Conservation (phyloP, 2,329 filamentous ascomycete species). For the Clarireedia monteithiana region DNA sequence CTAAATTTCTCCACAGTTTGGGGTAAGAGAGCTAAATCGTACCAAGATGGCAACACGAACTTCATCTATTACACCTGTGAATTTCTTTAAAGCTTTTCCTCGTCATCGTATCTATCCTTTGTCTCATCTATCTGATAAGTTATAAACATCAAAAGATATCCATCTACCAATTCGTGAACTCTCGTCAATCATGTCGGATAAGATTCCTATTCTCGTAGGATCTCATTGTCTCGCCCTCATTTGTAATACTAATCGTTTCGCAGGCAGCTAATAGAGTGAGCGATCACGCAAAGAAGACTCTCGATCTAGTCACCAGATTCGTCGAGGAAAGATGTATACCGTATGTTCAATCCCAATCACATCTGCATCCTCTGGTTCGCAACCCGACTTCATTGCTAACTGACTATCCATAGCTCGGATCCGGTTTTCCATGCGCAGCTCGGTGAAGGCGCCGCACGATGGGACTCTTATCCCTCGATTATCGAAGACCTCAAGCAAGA, state of each 20-base stretch:
- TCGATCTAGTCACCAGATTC: slow-evolving; percentile 89
- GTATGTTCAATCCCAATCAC: slow-evolving; percentile 35
- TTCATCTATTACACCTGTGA: not conserved
- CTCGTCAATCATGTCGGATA: slow-evolving; percentile 34
- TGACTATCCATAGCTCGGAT: slow-evolving; percentile 53
- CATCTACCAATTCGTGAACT: not conserved
- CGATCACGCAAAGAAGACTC: slow-evolving; percentile 72
- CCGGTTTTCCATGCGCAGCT: slow-evolving; percentile 72
- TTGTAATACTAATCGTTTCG: slow-evolving; percentile 13
- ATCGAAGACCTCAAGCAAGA: slow-evolving; percentile 85
- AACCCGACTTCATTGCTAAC: not conserved
- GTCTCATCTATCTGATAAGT: too few relatives aligned
- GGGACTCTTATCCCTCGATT: slow-evolving; percentile 69
- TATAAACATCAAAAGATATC: not conserved
- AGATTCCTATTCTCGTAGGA: slow-evolving; percentile 40
- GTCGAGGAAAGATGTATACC: slow-evolving; percentile 93
- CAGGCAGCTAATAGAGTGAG: slow-evolving; percentile 50
- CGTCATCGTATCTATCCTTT: too few relatives aligned
- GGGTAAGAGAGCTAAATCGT: slow-evolving; percentile 3
- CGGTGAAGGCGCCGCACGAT: slow-evolving; percentile 65
- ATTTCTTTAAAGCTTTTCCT: too few relatives aligned
- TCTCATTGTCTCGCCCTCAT: slow-evolving; percentile 4
- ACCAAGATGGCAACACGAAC: not conserved
- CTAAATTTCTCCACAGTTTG: slow-evolving; percentile 11
- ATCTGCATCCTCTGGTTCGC: slow-evolving; percentile 5